Conservation (phyloP, 1,284 basidiomycete species). For the Trichosporon sp. region DNA sequence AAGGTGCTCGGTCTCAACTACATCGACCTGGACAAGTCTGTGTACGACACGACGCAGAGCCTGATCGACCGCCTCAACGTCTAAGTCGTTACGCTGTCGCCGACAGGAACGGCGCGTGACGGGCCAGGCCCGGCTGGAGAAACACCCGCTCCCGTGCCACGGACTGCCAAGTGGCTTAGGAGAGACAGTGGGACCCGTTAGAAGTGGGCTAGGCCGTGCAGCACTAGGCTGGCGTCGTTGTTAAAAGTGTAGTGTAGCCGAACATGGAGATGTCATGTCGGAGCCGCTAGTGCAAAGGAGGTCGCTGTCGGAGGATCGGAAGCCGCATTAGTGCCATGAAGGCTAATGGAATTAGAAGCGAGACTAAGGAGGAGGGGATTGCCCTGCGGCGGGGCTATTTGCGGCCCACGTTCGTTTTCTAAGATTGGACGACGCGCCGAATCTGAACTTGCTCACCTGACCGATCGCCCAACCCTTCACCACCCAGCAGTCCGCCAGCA, state of each 20-base stretch:
- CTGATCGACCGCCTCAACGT: constrained; percentile 32
- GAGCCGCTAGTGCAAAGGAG: background rate
- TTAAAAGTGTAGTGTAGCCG: background rate
- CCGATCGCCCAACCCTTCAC: background rate
- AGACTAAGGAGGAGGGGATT: background rate
- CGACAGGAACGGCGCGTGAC: background rate
- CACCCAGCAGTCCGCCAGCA: background rate
- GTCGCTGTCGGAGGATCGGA: background rate
- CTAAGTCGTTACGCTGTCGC: background rate
- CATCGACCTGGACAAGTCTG: constrained; percentile 26
- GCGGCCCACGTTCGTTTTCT: background rate
- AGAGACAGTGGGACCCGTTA: background rate
- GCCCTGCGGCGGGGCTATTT: background rate
- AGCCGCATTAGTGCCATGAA: background rate
- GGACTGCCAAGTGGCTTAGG: background rate
- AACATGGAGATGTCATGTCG: background rate
- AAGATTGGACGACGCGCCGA: background rate
- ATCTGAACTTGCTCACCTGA: background rate
- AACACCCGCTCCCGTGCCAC: background rate
- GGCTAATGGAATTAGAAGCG: background rate
- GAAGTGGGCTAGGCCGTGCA: background rate
- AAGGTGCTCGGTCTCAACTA: constrained; percentile 42
- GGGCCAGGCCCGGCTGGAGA: background rate
- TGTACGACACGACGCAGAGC: constrained; percentile 38
- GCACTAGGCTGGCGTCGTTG: background rate